phyloP scores from a whole-genome alignment of 2,329 filamentous ascomycete genomes.

The Diaporthe sp. region DNA sequence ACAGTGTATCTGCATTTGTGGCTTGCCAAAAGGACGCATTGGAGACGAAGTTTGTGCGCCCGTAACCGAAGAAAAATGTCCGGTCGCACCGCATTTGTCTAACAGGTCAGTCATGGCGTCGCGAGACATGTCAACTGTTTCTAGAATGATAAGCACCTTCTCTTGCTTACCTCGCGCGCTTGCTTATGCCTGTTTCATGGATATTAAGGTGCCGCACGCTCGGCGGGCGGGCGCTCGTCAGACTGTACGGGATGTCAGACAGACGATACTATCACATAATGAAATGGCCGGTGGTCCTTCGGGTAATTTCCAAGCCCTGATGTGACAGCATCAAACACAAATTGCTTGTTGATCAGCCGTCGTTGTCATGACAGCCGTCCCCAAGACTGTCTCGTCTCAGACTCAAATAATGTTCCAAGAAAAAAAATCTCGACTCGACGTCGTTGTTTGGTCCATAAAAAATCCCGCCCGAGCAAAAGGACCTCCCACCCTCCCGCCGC shows the following conservation, averaged over 20 bases:
- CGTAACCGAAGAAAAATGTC: conserved; percentile 1
- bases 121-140: conserved; percentile 17
- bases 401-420: no score
- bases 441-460: background rate
- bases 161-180: conserved; percentile 1
- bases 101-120: background rate
- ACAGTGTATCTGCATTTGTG: background rate
- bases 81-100: conserved; percentile 15
- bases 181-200: conserved; percentile 17
- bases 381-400: background rate
- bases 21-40: background rate
- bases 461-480: background rate
- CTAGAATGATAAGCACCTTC: conserved; percentile 16
- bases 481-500: background rate
- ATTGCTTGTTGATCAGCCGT: background rate
- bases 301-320: conserved; percentile 16
- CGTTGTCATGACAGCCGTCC: conserved; percentile 5
- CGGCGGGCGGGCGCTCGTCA: background rate
- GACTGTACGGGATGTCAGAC: no score
- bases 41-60: conserved; percentile 1
- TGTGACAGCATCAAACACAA: background rate
- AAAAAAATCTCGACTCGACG: no score
- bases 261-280: background rate
- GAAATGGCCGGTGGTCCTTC: conserved; percentile 1
- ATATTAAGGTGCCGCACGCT: conserved; percentile 12